Percentiles rank a stretch among this genome's conserved stretches.
Conservation (phyloP, 768 basidiomycete species). For the Coprinellus micaceus region DNA sequence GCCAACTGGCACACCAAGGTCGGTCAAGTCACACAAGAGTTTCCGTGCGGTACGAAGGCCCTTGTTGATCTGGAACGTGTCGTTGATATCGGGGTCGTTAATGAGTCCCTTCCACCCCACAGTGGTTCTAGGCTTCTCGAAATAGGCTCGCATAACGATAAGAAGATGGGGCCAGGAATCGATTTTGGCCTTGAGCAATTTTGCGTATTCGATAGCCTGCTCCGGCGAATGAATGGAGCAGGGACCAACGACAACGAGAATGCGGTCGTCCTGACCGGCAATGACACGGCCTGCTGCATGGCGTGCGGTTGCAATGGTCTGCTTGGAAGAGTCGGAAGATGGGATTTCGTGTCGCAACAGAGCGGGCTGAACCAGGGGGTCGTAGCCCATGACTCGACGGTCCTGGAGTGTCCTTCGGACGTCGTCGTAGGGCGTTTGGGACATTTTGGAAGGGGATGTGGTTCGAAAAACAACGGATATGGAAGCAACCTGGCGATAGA, state of each 20-base stretch:
- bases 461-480: constrained; percentile 31
- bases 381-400: constrained; percentile 81
- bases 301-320: constrained; percentile 77
- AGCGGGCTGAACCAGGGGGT: constrained; percentile 92
- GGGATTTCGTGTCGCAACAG: constrained; percentile 85
- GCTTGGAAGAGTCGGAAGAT: constrained; percentile 58
- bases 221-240: constrained; percentile 91
- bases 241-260: constrained; percentile 91
- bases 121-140: constrained; percentile 94
- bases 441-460: constrained; percentile 40
- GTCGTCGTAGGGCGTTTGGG: constrained; percentile 58
- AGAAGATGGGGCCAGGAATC: constrained; percentile 70
- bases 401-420: constrained; percentile 77
- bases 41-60: constrained; percentile 85
- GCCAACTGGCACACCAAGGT: constrained; percentile 88
- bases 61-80: constrained; percentile 95
- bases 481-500: no score
- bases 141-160: constrained; percentile 96
- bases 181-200: constrained; percentile 64
- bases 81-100: constrained; percentile 94
- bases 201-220: constrained; percentile 81
- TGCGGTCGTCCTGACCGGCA: constrained; percentile 77
- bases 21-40: constrained; percentile 87
- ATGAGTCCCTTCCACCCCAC: constrained; percentile 97
- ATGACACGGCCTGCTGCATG: constrained; percentile 75